Evolutionary conservation across 805 yeast species (phyloP), one percentile per base, ranked within the genome.

Genomic region (Candida palmyrensis): DNA sequence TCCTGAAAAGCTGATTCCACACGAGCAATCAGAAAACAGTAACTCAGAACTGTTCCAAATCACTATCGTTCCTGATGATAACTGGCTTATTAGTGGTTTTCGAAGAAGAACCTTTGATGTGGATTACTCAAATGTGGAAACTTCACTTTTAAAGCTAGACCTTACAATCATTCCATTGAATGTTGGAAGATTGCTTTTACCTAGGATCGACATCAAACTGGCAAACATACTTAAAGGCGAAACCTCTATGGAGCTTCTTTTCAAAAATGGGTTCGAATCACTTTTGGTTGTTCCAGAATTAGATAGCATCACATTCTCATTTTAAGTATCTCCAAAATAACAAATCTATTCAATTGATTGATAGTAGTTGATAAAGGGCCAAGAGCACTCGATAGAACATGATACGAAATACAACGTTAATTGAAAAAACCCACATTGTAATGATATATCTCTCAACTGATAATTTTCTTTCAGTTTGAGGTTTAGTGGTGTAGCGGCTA

Each of bases 11-110:
- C 12, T 12, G 22, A 18, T 7, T 3, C 22, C 18, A 28, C 5
- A 13, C 10, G 13, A 10, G 16, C 28, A 11, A 9, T 13, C 19
- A 26, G 22, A 33, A 3, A 18, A 5, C 3, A 9, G 17, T n/a
- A 18, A 16, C 1, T 27, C 17, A 6, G 51, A 57, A 19, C 47
- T 44, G 19, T 75, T 72, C 45, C 64, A 65, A 32, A 59, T 77
- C 24, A 73, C 71, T 12, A 47, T 83, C 1, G 53, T 58, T 12
- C 68, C 71, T 18, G 73, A 68, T 40, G 96, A 87, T 16, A 72
- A 68, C 33, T 90, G 97, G 97, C 51, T 87, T 3, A 60, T 88
- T 4, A 77, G 86, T 5, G 97, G 97, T 0, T 66, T 73, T 40
- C 77, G 76, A 38, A 67, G 65, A 36, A 75, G 76, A 28, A 51